These are phyloP conservation scores for Stereocaulon alpinum DNA, from an alignment of 495 filamentous ascomycete species.

Conservation along the genomic window DNA sequence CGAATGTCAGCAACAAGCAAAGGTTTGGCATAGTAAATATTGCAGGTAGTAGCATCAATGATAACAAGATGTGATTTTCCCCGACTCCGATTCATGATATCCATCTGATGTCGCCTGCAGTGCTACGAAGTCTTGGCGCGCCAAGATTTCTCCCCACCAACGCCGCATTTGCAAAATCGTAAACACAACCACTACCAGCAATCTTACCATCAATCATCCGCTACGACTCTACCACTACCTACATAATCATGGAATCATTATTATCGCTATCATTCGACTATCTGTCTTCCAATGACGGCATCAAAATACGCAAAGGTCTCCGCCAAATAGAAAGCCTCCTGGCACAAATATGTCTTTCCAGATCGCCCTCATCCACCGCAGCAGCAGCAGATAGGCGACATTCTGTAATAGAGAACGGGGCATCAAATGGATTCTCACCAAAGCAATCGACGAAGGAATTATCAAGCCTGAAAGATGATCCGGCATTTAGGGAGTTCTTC, in stretches of 20 bases:
- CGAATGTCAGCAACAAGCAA: too few relatives aligned
- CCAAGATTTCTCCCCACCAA: not conserved
- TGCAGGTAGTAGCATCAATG: too few relatives aligned
- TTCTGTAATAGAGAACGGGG: constrained; percentile 30
- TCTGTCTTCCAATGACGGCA: constrained; percentile 81
- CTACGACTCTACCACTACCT: not conserved
- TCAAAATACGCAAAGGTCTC: constrained; percentile 85
- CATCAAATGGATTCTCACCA: constrained; percentile 9
- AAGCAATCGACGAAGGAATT: constrained; percentile 53
- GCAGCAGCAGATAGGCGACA: constrained; percentile 35
- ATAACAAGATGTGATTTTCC: too few relatives aligned
- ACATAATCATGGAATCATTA: constrained; percentile 71
- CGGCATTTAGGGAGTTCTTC: constrained; percentile 92
- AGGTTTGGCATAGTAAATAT: too few relatives aligned
- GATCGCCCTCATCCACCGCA: constrained; percentile 26
- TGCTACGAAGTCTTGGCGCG: too few relatives aligned
- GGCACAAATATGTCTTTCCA: constrained; percentile 85
- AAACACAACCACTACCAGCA: constrained; percentile 1
- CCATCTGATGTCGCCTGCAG: too few relatives aligned
- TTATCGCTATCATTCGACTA: constrained; percentile 93
- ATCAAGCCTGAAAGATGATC: constrained; percentile 63
- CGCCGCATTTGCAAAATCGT: not conserved
- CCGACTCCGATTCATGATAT: too few relatives aligned
- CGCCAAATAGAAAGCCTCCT: constrained; percentile 93
- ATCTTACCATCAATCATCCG: not conserved